Evolutionary conservation across 2,329 filamentous ascomycete genomes (phyloP), one percentile per base, ranked within the genome.

Genomic region (Amphichorda felina): DNA sequence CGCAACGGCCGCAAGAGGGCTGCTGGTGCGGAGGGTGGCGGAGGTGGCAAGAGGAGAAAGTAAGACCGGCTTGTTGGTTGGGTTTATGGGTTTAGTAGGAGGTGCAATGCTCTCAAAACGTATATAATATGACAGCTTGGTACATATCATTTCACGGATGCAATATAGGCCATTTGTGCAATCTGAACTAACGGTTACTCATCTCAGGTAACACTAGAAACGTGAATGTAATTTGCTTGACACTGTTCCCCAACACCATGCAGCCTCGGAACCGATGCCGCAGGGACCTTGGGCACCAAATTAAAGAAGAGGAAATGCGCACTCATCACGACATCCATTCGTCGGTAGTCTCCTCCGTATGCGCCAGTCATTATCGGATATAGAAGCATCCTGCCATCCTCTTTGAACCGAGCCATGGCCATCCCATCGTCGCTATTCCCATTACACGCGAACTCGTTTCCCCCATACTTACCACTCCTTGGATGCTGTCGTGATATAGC

Each of bases 1-100:
- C 79, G 78, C 49, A 93, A 98, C 61, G 91, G 91, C 8, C 84
- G 81, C 65, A 76, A 76, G 63, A 59, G 72, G 43, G 63, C 59
- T 37, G 57, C 59, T 2, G 57, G 50, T 2, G 63, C 65, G 13
- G 59, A 60, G 5, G 59, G 57, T 2, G 61, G 49, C 19, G 49
- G 45, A 61, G 59, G 50, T 48, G 33, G 34, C 10, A 34, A 38
- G 27, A 29, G 33, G 33, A 40, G 34, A 34, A 36, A 31, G 21
- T 40, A 31, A n/a, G n/a, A n/a, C n/a, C n/a, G n/a, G n/a, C n/a
- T n/a, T n/a, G n/a, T n/a, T n/a, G n/a, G n/a, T 10, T 4, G n/a
- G 8, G 32, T 6, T n/a, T 17, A 26, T 9, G 25, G 13, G 11
- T 32, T 31, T 17, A 10, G 41, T 40, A 21, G 30, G 22, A 8